Base-by-base conservation (phyloP, 805 yeast species). In the Kodamaea lidongshanica region DNA sequence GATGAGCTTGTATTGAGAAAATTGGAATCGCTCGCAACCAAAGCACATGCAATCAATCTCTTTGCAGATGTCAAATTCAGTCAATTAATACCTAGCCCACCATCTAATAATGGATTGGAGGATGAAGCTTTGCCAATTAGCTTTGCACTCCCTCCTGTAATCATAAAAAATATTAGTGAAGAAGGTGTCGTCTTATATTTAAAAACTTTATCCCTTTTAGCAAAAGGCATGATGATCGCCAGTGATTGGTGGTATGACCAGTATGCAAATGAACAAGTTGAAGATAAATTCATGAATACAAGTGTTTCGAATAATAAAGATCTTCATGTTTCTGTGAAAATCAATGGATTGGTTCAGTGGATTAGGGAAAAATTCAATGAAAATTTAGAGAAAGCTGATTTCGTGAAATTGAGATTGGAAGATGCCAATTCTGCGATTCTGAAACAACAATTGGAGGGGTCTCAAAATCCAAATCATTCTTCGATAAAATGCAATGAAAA, bases 11-110 rank as follows among this genome's bases (percentile, higher is more conserved):
- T 56, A 21, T 56, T 46, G 54, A 55, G 36, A 16, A 63, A 67
- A 33, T 61, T 88, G 36, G 95, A 87, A 52, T 65, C 76, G 1
- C 59, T 86, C 25, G 86, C 95, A 2, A 86, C 96, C 1, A 87
- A 86, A 59, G 86, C 95, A 0, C 92, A 87, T 49, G 95, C 94
- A 0, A 77, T 92, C 12, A 77, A 79, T 40, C 65, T 86, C 18
- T 87, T 80, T 61, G 97, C 96, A 0, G 95, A 87, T 42, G 87
- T 86, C 16, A 92, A 92, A 55, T 85, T 79, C 46, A 69, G 80
- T 23, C 96, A 89, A 58, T 64, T 88, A 43, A 73, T 81, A 20
- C 95, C 95, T 7, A 63, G 77, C 15, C 80, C 85, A 1, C 79
- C 79, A 0, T 71, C 76, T 1, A 54, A 63, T 4, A 59, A 58